Base-by-base conservation (phyloP, 2,329 filamentous ascomycete genomes). In the Colletotrichum theobromicola region DNA sequence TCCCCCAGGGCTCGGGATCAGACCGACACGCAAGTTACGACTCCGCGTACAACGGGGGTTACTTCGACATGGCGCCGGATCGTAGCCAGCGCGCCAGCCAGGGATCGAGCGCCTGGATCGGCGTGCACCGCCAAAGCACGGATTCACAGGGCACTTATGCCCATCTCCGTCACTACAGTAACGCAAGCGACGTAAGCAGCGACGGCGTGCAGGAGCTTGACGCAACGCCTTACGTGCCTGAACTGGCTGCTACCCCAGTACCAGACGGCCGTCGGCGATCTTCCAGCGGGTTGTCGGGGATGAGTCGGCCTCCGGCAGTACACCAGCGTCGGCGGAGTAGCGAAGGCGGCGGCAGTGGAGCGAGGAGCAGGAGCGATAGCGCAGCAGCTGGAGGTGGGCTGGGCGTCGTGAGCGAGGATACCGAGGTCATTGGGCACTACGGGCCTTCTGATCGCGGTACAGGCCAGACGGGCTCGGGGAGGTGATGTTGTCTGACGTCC, bases 361-460 rank as follows among this genome's bases (percentile, higher is more conserved):
- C 72, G 76, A 78, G 73, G 70, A 72, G 67, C 5, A 76, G 77
- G 37, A 79, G 79, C 21, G 78, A 79, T 21, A 76, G 79, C 75
- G 67, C 67, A 66, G 75, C 63, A 64, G 71, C 70, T 24, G 77
- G 24, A 70, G 77, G 24, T 50, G 75, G 77, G 42, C 72, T 83
- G 35, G 78, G 77, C 21, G 77, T 79, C 4, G 85, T 89, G 35
- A 82, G 80, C 58, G 88, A 90, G 77, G 86, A 88, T 71, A 82
- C 88, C 65, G 87, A 89, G 60, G 15, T 76, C 42, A 67, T 67
- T 67, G 88, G 88, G 4, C 85, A 87, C 46, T 86, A 89, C 70
- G 88, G 88, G 1, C 83, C 87, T 2, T 70, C 78, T 4, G 79
- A 85, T 63, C 79, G 81, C 2, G 82, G 83, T 10, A 83, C 81